Base-by-base conservation (phyloP, 129 eudicot species). In the Arctium lappa region DNA sequence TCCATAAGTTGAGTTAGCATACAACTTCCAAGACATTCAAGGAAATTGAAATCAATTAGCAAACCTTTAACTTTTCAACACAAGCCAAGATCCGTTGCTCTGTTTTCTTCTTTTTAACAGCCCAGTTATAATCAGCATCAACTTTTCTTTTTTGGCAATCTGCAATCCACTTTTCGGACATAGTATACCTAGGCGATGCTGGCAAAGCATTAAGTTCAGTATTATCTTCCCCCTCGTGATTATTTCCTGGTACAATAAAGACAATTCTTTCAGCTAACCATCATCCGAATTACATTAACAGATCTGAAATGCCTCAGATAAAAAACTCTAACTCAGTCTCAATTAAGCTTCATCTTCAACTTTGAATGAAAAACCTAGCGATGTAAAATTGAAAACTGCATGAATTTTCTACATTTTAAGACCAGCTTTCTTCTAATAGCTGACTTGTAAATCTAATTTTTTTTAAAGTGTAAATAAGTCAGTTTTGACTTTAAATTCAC, bases 31-130 rank as follows among this genome's bases (percentile, higher is more conserved):
- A 42, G 13, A 66, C 76, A 40, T 46, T 42, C 12, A 29, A 39
- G n/a, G 37, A 22, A 50, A n/a, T 10, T 31, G 65, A 30, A 63
- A 62, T 48, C 39, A 48, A 15, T 11, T 15, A 48, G 77, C 91
- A 73, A 77, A 95, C 99, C 99, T 95, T 95, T 81, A 95, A 72
- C 86, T 89, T 92, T 34, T 89, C 91, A 80, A 93, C 89, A 88
- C 90, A 85, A 77, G 88, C 88, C 29, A 86, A 86, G 87, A 95
- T 95, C 86, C 82, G 90, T 79, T 95, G 88, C 69, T 92, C 91
- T 76, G 95, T 90, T 86, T 89, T 91, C 79, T 82, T 91, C 90
- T 93, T 93, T 88, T 95, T 95, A 32, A 79, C 83, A 63, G 89
- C 90, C 95, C 93, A 91, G 40, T 76, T 91, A 76, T 89, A 75